These are phyloP conservation scores for Trapa incisa DNA, from an alignment of 345 rosid species.

Conservation along the genomic window DNA sequence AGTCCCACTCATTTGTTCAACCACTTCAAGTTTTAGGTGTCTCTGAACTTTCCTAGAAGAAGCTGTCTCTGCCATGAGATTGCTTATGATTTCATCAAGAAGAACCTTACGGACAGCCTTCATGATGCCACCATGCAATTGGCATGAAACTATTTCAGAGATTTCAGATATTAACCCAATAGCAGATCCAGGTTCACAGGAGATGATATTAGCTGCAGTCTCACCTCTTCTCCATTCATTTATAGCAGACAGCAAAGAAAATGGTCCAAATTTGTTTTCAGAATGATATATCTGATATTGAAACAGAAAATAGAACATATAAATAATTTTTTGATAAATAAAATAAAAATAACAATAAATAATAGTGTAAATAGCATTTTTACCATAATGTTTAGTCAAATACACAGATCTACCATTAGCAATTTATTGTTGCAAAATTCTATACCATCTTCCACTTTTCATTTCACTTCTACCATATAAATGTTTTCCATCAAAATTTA, in stretches of 20 bases:
- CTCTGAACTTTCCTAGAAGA: constrained; percentile 34
- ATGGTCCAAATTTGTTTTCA: constrained; percentile 42
- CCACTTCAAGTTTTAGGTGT: constrained; percentile 25
- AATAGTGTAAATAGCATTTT: no score
- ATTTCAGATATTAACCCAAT: constrained; percentile 35
- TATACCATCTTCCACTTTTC: no score
- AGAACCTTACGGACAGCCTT: constrained; percentile 69
- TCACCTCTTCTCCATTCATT: constrained; percentile 34
- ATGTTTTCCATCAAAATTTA: no score
- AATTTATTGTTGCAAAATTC: no score
- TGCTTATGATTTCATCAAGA: constrained; percentile 72
- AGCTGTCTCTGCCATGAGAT: constrained; percentile 41
- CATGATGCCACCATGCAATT: constrained; percentile 70
- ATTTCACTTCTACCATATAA: no score
- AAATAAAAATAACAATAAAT: no score
- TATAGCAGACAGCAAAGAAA: constrained; percentile 40
- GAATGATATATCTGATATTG: constrained; percentile 50
- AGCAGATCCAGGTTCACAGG: constrained; percentile 20
- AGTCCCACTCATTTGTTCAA: constrained; percentile 23
- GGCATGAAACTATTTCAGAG: constrained; percentile 60
- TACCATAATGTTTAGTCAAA: no score
- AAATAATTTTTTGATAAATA: no score
- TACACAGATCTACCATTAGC: no score
- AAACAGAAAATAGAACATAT: not conserved
- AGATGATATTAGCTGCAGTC: constrained; percentile 14